A percentile compares a stretch with the other conserved stretches of the same genome.
Conservation (phyloP, 352 stramenopile species). For the Globisporangium echinulatum region DNA sequence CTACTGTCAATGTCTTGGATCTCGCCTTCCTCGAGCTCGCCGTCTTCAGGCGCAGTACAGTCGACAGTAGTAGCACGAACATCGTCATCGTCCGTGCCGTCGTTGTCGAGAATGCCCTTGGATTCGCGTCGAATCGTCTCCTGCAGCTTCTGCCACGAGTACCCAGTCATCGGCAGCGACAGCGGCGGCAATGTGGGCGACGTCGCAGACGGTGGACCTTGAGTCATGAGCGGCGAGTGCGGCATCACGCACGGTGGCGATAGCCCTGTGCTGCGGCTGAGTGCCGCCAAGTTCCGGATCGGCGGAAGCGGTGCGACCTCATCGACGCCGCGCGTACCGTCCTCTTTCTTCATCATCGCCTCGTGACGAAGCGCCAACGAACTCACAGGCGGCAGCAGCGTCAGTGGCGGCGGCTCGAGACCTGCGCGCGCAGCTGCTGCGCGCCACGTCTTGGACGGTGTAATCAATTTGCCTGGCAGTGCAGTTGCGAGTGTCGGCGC, state of each 20-base stretch:
- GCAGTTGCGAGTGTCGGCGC: neutral
- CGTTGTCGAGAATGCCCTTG: constrained; percentile 39
- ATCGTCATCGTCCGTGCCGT: constrained; percentile 30
- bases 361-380: constrained; percentile 2
- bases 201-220: too few species aligned
- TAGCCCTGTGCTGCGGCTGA: neutral
- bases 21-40: constrained; percentile 12
- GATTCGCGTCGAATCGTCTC: constrained; percentile 69
- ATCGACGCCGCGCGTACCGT: neutral
- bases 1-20: neutral
- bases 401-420: constrained; percentile 4
- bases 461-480: constrained; percentile 3
- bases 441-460: constrained; percentile 11
- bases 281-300: constrained; percentile 9
- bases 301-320: neutral
- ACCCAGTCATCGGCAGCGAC: constrained; percentile 25
- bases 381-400: constrained; percentile 9
- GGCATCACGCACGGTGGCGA: neutral
- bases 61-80: neutral
- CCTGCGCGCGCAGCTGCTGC: constrained; percentile 3
- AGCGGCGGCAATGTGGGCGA: constrained; percentile 1
- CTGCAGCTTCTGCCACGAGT: constrained; percentile 73
- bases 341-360: constrained; percentile 2
- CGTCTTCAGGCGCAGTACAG: too few species aligned
- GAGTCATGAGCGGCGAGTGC: constrained; percentile 3